Evolutionary conservation across 495 filamentous ascomycete genomes (phyloP).

Genomic region (Pseudoneurospora amorphoporcata): DNA sequence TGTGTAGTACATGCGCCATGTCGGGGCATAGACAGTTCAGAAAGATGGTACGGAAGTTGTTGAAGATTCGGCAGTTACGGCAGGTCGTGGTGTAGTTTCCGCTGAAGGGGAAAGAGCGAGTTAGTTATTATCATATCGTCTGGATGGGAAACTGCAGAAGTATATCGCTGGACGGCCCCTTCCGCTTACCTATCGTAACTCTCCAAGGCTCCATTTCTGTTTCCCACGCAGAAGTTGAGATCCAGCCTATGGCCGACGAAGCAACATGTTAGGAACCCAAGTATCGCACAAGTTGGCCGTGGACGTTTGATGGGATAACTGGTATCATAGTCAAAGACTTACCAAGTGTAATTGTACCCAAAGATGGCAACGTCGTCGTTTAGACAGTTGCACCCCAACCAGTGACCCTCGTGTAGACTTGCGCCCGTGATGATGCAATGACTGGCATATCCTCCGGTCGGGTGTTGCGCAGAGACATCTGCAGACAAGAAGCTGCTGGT

Average conservation of each 20-base stretch:
- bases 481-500: neutral
- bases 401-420: slow-evolving; percentile 9
- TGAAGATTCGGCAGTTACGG: slow-evolving; percentile 3
- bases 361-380: slow-evolving; percentile 8
- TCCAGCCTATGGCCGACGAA: slow-evolving; percentile 6
- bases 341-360: slow-evolving; percentile 17
- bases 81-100: slow-evolving; percentile 12
- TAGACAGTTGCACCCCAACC: slow-evolving; percentile 9
- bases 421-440: slow-evolving; percentile 6
- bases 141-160: neutral
- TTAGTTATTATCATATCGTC: neutral
- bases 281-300: neutral
- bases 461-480: neutral
- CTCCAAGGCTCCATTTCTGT: slow-evolving; percentile 7
- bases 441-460: slow-evolving; percentile 3
- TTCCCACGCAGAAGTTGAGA: slow-evolving; percentile 13
- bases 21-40: slow-evolving; percentile 9
- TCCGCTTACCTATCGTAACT: slow-evolving; percentile 8
- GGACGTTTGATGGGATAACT: neutral
- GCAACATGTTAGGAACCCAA: neutral
- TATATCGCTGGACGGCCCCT: neutral
- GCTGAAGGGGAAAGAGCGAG: neutral
- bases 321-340: neutral
- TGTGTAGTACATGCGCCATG: neutral
- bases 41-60: slow-evolving; percentile 1